phyloP scores from a whole-genome alignment of 306 rosid species.

The Malus fusca region DNA sequence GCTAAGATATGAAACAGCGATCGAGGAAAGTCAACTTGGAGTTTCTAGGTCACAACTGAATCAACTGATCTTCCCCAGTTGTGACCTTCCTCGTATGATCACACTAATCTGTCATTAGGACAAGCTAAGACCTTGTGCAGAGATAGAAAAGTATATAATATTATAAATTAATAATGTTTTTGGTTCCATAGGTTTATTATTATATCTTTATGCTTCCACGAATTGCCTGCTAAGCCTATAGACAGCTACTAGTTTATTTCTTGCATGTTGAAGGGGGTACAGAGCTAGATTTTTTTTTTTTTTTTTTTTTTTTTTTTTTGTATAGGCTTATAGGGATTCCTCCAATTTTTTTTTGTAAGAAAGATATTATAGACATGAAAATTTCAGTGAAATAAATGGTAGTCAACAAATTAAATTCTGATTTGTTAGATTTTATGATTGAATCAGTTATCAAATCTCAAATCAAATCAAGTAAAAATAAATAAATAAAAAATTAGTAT shows the following conservation, averaged over 20 bases:
- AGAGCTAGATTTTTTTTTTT: no score
- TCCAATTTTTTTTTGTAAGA: no score
- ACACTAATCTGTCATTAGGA: constrained; percentile 20
- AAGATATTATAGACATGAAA: no score
- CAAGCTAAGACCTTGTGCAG: constrained; percentile 14
- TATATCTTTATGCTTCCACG: constrained; percentile 3
- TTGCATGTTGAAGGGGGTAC: neutral
- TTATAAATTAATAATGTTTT: neutral
- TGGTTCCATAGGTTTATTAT: neutral
- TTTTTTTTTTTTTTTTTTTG: no score
- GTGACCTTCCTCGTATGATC: constrained; percentile 58
- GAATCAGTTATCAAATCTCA: no score
- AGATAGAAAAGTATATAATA: neutral
- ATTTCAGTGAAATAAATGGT: no score
- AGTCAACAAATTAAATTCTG: no score
- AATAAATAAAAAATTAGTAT: no score
- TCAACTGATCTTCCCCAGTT: constrained; percentile 48
- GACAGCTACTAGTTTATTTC: neutral
- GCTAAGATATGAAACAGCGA: neutral
- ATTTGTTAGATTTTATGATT: no score
- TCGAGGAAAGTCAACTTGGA: constrained; percentile 44
- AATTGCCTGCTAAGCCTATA: neutral
- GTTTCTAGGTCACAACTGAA: neutral
- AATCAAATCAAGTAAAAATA: no score
- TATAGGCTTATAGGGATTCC: no score